Base-by-base conservation (phyloP, 2,329 filamentous ascomycete species). In the Mycosphaerelloides madeirae region DNA sequence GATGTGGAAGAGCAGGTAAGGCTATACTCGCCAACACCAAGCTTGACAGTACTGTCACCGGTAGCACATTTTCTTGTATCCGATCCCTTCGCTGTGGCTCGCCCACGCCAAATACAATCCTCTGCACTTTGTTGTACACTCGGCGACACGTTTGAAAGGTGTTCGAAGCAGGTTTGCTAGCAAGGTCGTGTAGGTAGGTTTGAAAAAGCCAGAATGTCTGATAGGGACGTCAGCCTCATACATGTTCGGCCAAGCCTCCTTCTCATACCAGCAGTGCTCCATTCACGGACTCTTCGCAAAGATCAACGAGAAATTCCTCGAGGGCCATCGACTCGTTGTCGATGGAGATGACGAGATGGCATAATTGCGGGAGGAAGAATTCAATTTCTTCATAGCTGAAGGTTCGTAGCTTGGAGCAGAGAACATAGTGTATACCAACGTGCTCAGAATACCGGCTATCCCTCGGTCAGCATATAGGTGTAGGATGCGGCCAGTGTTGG, bases 181-280 rank as follows among this genome's bases (percentile, higher is more conserved):
- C 79, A 50, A 93, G 79, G 64, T 93, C 87, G 72, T 87, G 84
- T 22, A 93, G 79, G 63, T 93, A 90, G 3, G 85, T 91, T 69
- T 93, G 87, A 67, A 93, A 89, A 40, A 93, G 77, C 87, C 87
- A 93, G 67, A 93, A 93, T 29, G 87, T 91, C 87, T 93, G 61
- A 32, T 25, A 25, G 5, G 9, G 5, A 5, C 9, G 22, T 25
- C 22, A 25, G 22, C 22, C 22, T 25, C 22, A 6, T 9, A 25
- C 14, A 43, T 15, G 13, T 20, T 39, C n/a, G 35, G 15, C 5
- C 12, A 36, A 35, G 14, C 11, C n/a, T 15, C 7, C 8, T 22
- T 33, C 19, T 72, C 82, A 57, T 73, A 91, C 87, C 72, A 93
- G 73, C 55, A 93, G 73, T 48, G 87, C 86, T 52, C 85, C 86